These are phyloP conservation scores for Leptomonas pyrrhocoris DNA, from an alignment of 208 protist genomes.

Conservation along the genomic window DNA sequence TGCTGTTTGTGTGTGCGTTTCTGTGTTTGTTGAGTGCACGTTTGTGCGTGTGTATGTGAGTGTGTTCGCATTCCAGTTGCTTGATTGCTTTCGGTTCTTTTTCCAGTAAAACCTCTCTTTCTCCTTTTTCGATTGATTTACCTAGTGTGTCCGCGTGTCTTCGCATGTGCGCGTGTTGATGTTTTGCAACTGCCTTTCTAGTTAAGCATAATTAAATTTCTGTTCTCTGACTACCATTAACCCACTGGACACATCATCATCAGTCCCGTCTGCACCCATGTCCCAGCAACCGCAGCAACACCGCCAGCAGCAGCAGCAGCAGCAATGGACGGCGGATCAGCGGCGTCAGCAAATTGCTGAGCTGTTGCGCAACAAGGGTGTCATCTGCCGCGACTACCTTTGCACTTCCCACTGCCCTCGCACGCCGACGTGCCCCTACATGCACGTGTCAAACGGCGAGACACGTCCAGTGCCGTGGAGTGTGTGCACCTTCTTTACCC, in stretches of 20 bases:
- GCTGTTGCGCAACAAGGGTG: slow-evolving; percentile 75
- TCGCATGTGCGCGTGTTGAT: too few relatives aligned
- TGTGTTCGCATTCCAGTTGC: background rate
- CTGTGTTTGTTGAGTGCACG: background rate
- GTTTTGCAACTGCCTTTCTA: background rate
- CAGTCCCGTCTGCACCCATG: background rate
- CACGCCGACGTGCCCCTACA: slow-evolving; percentile 65
- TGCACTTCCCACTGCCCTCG: slow-evolving; percentile 38
- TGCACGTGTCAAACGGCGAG: slow-evolving; percentile 74
- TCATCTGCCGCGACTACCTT: slow-evolving; percentile 71
- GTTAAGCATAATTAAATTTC: background rate
- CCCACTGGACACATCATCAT: background rate
- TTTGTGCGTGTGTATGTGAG: background rate
- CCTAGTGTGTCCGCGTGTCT: too few relatives aligned
- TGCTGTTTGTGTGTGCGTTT: background rate
- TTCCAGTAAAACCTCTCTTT: background rate
- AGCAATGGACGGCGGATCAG: slow-evolving; percentile 28
- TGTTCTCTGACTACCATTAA: background rate
- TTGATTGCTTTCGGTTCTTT: slow-evolving; percentile 3
- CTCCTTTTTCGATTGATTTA: background rate
- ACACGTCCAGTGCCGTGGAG: slow-evolving; percentile 58
- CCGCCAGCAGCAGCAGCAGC: slow-evolving; percentile 7
- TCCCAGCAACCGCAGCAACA: slow-evolving; percentile 1
- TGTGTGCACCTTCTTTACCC: slow-evolving; percentile 72
- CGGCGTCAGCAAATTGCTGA: slow-evolving; percentile 55